Conservation (phyloP, 345 rosid species). For the Cardamine resedifolia region DNA sequence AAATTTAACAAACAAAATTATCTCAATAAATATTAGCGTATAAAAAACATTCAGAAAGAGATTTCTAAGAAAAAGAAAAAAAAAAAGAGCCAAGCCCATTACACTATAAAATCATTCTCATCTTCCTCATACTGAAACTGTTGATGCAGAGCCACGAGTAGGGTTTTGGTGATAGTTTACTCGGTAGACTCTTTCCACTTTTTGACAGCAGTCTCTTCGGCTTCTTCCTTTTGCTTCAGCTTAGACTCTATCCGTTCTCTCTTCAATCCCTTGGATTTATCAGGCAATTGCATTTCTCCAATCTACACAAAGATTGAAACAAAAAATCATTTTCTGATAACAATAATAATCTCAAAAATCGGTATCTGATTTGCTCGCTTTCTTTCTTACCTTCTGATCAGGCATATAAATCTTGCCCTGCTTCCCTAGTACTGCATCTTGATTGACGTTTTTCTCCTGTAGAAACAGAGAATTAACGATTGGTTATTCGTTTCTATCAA, state of each 20-base stretch:
- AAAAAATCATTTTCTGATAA: background rate
- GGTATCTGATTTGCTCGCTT: background rate
- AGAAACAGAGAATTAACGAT: conserved; percentile 14
- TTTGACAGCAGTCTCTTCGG: conserved; percentile 45
- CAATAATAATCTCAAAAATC: background rate
- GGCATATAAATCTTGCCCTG: conserved; percentile 81
- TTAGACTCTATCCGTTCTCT: conserved; percentile 90
- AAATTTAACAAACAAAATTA: background rate
- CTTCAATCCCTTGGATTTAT: conserved; percentile 86
- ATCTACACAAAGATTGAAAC: conserved; percentile 40
- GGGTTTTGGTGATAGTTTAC: conserved; percentile 22
- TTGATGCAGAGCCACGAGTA: conserved; percentile 4
- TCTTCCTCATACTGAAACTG: background rate
- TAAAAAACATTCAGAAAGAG: conserved; percentile 3
- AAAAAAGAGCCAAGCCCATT: conserved; percentile 8
- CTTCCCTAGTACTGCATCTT: conserved; percentile 63
- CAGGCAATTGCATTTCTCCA: conserved; percentile 52
- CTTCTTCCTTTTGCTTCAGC: conserved; percentile 38
- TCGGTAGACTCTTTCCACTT: conserved; percentile 56
- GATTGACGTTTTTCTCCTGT: conserved; percentile 74
- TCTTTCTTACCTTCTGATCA: conserved; percentile 74
- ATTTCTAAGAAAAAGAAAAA: conserved; percentile 4
- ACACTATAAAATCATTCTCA: conserved; percentile 28
- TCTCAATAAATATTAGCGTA: conserved; percentile 18
- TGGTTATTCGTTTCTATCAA: background rate